phyloP scores from a whole-genome alignment of 768 basidiomycete species.

The Rhodosporidiobolus sp. region DNA sequence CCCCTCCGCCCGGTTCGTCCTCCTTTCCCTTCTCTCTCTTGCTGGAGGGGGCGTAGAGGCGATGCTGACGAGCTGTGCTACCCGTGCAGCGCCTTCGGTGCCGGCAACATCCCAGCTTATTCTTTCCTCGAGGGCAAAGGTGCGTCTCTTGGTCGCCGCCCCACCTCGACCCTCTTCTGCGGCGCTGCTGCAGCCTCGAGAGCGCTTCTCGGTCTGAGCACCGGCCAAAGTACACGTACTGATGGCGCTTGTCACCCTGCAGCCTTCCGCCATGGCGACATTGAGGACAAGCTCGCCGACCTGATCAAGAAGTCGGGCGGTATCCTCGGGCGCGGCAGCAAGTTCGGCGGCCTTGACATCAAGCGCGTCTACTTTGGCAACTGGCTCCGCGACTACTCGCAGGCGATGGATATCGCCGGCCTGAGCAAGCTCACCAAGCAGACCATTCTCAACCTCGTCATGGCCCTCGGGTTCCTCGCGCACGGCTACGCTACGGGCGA shows the following conservation, averaged over 20 bases:
- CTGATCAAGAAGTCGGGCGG: conserved; percentile 46
- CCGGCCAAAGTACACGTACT: too few species aligned
- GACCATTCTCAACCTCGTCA: conserved; percentile 53
- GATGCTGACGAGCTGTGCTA: not conserved
- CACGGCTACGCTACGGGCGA: conserved; percentile 54
- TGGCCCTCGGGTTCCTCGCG: conserved; percentile 87
- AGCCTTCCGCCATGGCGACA: conserved; percentile 77
- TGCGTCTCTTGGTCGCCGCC: not conserved
- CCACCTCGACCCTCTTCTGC: not conserved
- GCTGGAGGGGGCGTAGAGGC: not conserved
- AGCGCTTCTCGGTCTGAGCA: not conserved
- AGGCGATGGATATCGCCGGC: conserved; percentile 49
- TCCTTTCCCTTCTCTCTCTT: not conserved
- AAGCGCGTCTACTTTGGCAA: conserved; percentile 55
- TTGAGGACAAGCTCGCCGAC: conserved; percentile 52
- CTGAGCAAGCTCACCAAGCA: conserved; percentile 39
- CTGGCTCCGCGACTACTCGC: conserved; percentile 86
- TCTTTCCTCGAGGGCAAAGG: conserved; percentile 76
- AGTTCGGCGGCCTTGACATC: conserved; percentile 51
- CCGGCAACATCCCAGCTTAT: conserved; percentile 54
- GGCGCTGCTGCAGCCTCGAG: not conserved
- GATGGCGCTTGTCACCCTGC: not conserved
- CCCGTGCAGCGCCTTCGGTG: conserved; percentile 9
- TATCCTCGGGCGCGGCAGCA: conserved; percentile 44
- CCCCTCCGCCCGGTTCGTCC: conserved; percentile 10